Evolutionary conservation across 345 rosid genomes (phyloP), one percentile per base, ranked within the genome.

Genomic region (Theobroma cacao): DNA sequence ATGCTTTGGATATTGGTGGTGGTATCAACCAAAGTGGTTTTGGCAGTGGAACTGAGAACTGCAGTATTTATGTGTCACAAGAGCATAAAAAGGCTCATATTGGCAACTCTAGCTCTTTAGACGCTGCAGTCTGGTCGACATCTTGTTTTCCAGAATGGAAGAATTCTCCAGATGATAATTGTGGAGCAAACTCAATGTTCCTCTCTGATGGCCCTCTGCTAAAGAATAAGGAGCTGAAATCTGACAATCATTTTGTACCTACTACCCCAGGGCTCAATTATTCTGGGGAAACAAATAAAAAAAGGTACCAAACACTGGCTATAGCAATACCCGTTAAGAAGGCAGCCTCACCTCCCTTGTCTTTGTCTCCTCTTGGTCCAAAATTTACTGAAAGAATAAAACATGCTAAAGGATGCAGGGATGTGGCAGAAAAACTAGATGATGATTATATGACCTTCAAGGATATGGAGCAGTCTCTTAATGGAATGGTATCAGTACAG

Each of bases 331-430:
- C 90, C 67, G 77, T 83, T 34, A 68, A 87, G 71, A 87, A 85
- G 77, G 60, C 78, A 15, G 50, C 68, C 53, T 83, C 89, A 45
- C 74, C 90, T 78, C 81, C 90, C 36, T 77, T 87, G 79, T 91
- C 93, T 28, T 74, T 87, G 80, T 91, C 95, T 75, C 95, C 95
- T 31, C 90, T 91, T 4, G 95, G 95, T 66, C 95, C 91, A 40
- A 88, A 82, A 60, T 82, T 83, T 77, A 53, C 78, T 31, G 90
- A 79, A 80, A 86, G 86, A 84, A 67, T 77, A 58, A 85, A 85
- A 58, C n/a, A 78, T 56, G 52, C 43, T 4, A 83, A 80, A 78
- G 78, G 85, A 78, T 67, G 68, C 75, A 68, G 74, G 61, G 79
- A 76, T 79, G 30, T 64, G 26, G 65, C 59, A 63, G 79, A 72